Conservation (phyloP, 1,284 basidiomycete genomes). For the Cryptococcus jaspeensis region DNA sequence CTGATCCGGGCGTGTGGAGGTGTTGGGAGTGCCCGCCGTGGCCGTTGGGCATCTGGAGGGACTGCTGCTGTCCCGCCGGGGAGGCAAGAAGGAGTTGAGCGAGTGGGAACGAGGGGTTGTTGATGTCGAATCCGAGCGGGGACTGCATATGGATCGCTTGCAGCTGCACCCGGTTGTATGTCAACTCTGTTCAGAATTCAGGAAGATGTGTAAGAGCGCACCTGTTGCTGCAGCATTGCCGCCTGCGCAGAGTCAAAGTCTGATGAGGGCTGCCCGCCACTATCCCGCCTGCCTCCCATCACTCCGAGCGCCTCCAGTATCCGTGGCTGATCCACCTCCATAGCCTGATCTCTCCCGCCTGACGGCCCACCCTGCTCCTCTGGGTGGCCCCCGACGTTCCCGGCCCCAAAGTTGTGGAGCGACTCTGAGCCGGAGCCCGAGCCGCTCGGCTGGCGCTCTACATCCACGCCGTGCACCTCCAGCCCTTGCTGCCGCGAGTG, state of each 20-base stretch:
- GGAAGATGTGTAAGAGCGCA: background rate
- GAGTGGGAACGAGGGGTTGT: constrained; percentile 37
- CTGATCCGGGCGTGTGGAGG: background rate
- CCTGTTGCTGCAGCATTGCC: constrained; percentile 21
- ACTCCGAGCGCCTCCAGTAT: constrained; percentile 11
- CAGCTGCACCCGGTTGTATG: constrained; percentile 28
- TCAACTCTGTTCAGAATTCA: background rate
- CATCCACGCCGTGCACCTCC: background rate
- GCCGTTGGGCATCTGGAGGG: constrained; percentile 1
- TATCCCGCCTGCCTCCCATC: background rate
- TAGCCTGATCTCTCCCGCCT: background rate
- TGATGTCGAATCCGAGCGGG: constrained; percentile 39
- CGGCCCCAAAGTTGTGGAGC: background rate
- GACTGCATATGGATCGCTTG: constrained; percentile 52
- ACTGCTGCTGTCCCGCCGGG: constrained; percentile 10
- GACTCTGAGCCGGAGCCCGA: background rate
- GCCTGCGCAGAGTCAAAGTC: constrained; percentile 17
- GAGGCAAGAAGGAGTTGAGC: constrained; percentile 43
- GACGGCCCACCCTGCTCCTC: background rate
- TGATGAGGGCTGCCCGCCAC: background rate
- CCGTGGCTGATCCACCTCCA: too few species aligned
- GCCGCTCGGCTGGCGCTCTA: background rate
- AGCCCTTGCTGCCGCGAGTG: background rate
- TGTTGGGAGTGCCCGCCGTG: background rate
- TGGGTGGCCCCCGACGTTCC: background rate